Evolutionary conservation across 345 rosid species (phyloP).

Genomic region (Arabidopsis arenosa): DNA sequence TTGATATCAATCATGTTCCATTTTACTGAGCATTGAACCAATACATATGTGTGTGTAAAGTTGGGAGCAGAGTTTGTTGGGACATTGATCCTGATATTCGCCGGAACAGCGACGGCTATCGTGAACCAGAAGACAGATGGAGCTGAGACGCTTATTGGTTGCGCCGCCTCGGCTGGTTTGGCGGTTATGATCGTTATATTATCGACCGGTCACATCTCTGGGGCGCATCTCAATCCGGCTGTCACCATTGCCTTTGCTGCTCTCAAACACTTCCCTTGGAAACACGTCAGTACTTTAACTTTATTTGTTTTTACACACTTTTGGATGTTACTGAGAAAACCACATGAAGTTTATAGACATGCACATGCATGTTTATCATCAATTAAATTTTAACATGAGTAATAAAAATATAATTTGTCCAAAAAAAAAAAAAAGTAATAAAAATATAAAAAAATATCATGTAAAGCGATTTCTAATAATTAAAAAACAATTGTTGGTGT

Average conservation of each 20-base stretch:
- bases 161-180: slow-evolving; percentile 72
- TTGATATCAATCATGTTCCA: background rate
- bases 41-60: slow-evolving; percentile 39
- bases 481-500: background rate
- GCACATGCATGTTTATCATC: slow-evolving; percentile 11
- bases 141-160: slow-evolving; percentile 73
- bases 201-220: slow-evolving; percentile 86
- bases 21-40: background rate
- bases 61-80: slow-evolving; percentile 95
- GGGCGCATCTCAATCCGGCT: slow-evolving; percentile 91
- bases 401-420: background rate
- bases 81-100: slow-evolving; percentile 76
- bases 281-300: slow-evolving; percentile 41
- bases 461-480: background rate
- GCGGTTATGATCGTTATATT: slow-evolving; percentile 81
- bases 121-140: slow-evolving; percentile 84
- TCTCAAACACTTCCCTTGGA: slow-evolving; percentile 83
- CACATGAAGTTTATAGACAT: slow-evolving; percentile 6
- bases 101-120: slow-evolving; percentile 80
- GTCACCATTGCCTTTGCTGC: slow-evolving; percentile 81
- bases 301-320: slow-evolving; percentile 6
- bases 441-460: background rate
- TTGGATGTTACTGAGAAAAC: background rate
- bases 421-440: no score
- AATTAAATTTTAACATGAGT: background rate